A percentile compares a stretch with the other conserved stretches of the same genome.
phyloP scores from a whole-genome alignment of 345 rosid species.

The Jatropha curcas region DNA sequence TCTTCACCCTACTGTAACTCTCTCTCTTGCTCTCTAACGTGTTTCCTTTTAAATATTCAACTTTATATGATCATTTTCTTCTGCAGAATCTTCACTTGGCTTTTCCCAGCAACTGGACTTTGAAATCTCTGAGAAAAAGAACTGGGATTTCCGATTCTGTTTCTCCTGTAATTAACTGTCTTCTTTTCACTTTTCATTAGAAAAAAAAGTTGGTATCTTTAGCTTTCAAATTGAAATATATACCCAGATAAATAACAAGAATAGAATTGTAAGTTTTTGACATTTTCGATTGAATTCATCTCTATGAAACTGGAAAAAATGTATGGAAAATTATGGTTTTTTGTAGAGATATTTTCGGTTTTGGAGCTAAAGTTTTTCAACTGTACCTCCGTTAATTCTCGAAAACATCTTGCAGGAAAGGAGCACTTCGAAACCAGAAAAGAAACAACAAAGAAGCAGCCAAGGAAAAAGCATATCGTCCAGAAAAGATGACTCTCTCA shows the following conservation, averaged over 20 bases:
- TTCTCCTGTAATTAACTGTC: constrained; percentile 10
- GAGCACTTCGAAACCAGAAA: constrained; percentile 17
- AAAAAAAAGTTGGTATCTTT: too few species aligned
- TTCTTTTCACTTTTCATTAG: too few species aligned
- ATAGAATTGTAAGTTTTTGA: too few species aligned
- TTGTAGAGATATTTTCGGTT: neutral
- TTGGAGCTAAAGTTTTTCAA: neutral
- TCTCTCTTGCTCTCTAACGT: neutral
- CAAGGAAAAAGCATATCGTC: constrained; percentile 1
- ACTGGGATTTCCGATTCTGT: neutral
- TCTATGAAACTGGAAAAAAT: neutral
- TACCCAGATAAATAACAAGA: too few species aligned
- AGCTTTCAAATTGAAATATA: too few species aligned
- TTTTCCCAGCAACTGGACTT: constrained; percentile 5
- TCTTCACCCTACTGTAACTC: neutral
- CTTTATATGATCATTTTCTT: neutral
- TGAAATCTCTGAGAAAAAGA: neutral
- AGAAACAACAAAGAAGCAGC: constrained; percentile 20
- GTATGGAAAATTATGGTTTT: too few species aligned
- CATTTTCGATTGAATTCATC: neutral
- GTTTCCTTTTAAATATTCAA: too few species aligned
- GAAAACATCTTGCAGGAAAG: constrained; percentile 25
- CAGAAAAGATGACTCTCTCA: constrained; percentile 12
- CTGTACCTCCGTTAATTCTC: neutral
- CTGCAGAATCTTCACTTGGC: constrained; percentile 9